Base-by-base conservation (phyloP, 768 basidiomycete genomes). In the Dentipellis sp. region DNA sequence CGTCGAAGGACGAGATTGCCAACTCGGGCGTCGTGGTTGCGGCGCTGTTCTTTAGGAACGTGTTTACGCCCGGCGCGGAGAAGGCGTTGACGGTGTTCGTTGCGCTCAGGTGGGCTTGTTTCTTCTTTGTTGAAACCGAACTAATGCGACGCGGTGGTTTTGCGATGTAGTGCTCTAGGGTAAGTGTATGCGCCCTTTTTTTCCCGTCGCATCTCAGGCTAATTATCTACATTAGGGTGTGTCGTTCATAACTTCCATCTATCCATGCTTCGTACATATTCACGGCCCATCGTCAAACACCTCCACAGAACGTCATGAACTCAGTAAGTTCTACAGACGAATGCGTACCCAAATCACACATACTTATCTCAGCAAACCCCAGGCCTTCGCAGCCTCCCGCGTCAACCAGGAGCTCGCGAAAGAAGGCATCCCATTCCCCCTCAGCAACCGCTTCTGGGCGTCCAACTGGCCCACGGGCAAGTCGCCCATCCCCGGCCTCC, bases 321-420 rank as follows among this genome's bases (percentile, higher is more conserved):
- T 17, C 42, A 0, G 42, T 45, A 4, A 45, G 42, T 14, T 45
- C 16, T 16, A 45, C 6, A 9, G n/a, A 8, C 10, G 16, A n/a
- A 19, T 45, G 19, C 7, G n/a, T 19, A 16, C 19, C 42, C 16
- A n/a, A n/a, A n/a, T n/a, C n/a, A n/a, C 16, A n/a, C 4, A 45
- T 45, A 7, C 42, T 45, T 9, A 45, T 45, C n/a, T 45, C 12
- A 45, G 3, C 29, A 6, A 29, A 29, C 3, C 6, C 12, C n/a
- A 45, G 42, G 42, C 42, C 0, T 45, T 45, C 16, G 42, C 42
- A 8, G 7, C n/a, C 2, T 66, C 77, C 0, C 74, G 77, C 16
- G 72, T 83, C 3, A 82, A 81, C 54, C 81, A 82, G 69, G 81
- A 83, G 53, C 74, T 83, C 5, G 81, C 81, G 5, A 83, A 83